phyloP scores from a whole-genome alignment of 2,329 filamentous ascomycete species.

The Trichoderma harzianum region DNA sequence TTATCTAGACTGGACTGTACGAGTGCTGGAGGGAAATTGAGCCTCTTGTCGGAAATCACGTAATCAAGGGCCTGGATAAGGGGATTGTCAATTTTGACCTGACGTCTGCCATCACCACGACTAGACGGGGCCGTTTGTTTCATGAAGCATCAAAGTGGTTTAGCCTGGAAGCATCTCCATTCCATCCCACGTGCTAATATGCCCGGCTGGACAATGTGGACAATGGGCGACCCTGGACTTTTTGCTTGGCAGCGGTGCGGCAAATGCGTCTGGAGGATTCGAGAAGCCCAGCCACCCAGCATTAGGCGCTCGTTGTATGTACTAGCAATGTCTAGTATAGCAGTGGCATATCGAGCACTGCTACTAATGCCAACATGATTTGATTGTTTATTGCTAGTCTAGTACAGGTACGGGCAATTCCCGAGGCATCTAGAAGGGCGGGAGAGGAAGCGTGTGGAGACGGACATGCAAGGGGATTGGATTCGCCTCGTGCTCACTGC shows the following conservation, averaged over 20 bases:
- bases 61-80: conserved; percentile 5
- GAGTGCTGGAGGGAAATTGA: background rate
- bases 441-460: background rate
- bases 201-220: background rate
- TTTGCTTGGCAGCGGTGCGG: background rate
- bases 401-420: background rate
- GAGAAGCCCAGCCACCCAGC: background rate
- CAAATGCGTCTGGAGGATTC: conserved; percentile 1
- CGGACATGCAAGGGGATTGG: background rate
- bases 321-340: background rate
- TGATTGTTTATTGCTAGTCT: background rate
- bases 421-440: background rate
- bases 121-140: conserved; percentile 11
- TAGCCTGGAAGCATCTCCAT: conserved; percentile 11
- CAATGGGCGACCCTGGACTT: background rate
- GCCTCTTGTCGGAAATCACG: conserved; percentile 1
- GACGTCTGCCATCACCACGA: background rate
- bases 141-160: conserved; percentile 1
- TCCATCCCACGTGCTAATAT: conserved; percentile 13
- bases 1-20: background rate
- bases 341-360: background rate
- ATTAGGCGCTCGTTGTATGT: background rate
- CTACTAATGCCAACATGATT: background rate
- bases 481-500: background rate
- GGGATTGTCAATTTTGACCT: background rate